phyloP scores from a whole-genome alignment of 352 stramenopile genomes.

The Pythium plurisporium region DNA sequence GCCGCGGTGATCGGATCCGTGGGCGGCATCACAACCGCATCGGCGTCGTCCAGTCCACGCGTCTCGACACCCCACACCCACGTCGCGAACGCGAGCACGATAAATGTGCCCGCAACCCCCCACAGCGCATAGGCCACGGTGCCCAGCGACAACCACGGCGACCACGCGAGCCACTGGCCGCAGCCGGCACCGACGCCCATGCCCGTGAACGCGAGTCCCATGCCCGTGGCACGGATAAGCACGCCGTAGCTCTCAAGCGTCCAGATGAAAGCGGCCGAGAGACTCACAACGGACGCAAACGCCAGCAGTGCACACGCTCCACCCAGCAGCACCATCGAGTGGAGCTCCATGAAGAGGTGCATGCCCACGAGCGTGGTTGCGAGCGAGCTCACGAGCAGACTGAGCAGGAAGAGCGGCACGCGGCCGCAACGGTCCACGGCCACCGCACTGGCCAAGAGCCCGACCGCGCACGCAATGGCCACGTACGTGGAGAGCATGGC shows the following conservation, averaged over 20 bases:
- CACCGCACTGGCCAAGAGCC: conserved; percentile 3
- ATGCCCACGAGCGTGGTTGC: conserved; percentile 16
- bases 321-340: background rate
- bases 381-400: conserved; percentile 9
- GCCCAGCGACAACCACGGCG: background rate
- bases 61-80: conserved; percentile 16
- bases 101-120: conserved; percentile 3
- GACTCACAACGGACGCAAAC: background rate
- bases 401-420: conserved; percentile 12
- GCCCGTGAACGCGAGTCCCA: conserved; percentile 16
- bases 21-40: conserved; percentile 12
- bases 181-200: conserved; percentile 6
- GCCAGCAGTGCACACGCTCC: conserved; percentile 7
- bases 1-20: background rate
- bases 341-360: conserved; percentile 7
- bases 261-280: conserved; percentile 14
- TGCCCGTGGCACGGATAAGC: conserved; percentile 21
- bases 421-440: conserved; percentile 16
- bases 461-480: background rate
- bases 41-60: conserved; percentile 12
- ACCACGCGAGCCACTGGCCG: conserved; percentile 19
- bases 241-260: conserved; percentile 24
- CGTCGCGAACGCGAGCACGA: conserved; percentile 6
- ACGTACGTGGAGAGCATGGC: conserved; percentile 10
- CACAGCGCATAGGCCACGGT: conserved; percentile 9